A percentile compares a stretch with the other conserved stretches of the same genome.
These are phyloP conservation scores for Eragrostis nindensis DNA, from an alignment of 176 grass and related monocot species.

Conservation along the genomic window DNA sequence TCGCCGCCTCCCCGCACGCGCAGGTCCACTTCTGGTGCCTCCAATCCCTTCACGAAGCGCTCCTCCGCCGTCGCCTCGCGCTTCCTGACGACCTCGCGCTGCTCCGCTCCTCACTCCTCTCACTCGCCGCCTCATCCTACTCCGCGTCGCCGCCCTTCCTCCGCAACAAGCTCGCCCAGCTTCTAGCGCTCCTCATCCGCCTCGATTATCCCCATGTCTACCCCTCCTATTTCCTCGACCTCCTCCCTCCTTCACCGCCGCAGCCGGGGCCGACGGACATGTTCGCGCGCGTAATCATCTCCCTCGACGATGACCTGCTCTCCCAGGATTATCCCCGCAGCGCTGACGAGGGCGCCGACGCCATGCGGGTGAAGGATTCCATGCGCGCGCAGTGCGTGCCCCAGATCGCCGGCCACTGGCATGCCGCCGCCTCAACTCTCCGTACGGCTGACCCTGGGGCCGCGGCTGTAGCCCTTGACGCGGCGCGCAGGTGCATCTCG, in stretches of 20 bases:
- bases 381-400: conserved; percentile 89
- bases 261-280: conserved; percentile 68
- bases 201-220: conserved; percentile 74
- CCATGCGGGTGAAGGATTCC: conserved; percentile 82
- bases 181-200: conserved; percentile 75
- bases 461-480: conserved; percentile 67
- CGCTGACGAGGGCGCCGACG: conserved; percentile 57
- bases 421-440: conserved; percentile 57
- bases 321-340: conserved; percentile 85
- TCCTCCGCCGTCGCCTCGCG: conserved; percentile 62
- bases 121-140: conserved; percentile 56
- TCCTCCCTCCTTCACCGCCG: conserved; percentile 58
- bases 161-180: conserved; percentile 92
- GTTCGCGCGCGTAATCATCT: conserved; percentile 81
- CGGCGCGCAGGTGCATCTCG: conserved; percentile 75
- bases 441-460: conserved; percentile 51
- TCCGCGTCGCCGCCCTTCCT: conserved; percentile 68
- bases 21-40: conserved; percentile 96
- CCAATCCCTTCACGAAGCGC: conserved; percentile 70
- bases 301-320: conserved; percentile 87
- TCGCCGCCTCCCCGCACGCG: conserved; percentile 56
- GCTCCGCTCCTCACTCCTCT: conserved; percentile 79
- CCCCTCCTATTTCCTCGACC: conserved; percentile 67
- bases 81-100: conserved; percentile 53
- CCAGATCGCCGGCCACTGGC: conserved; percentile 95